A percentile compares a stretch with the other conserved stretches of the same genome.
Conservation (phyloP, 1,284 basidiomycete genomes). For the Puccinia hordei region DNA sequence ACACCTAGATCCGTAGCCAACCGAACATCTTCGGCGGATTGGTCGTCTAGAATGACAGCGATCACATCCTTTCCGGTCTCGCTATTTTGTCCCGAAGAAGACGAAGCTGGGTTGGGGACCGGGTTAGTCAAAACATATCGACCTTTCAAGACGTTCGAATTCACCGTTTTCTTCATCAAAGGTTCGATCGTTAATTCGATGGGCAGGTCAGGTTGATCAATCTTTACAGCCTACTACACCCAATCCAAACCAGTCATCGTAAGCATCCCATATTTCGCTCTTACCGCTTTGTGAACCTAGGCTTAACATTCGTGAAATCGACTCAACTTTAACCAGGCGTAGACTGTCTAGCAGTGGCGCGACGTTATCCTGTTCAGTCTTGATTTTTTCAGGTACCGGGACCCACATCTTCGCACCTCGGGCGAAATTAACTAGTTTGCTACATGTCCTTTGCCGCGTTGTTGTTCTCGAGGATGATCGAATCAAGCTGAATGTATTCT, state of each 20-base stretch:
- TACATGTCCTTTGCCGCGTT: too few relatives aligned
- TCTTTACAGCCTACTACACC: constrained; percentile 25
- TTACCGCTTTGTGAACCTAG: not conserved
- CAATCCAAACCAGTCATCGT: constrained; percentile 1
- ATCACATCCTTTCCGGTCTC: constrained; percentile 72
- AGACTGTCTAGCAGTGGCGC: constrained; percentile 38
- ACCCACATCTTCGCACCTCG: constrained; percentile 50
- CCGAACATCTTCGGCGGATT: constrained; percentile 65
- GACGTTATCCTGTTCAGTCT: constrained; percentile 20
- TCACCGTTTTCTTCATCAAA: constrained; percentile 70
- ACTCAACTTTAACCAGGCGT: constrained; percentile 43
- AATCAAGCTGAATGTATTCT: too few relatives aligned
- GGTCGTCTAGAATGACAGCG: constrained; percentile 77
- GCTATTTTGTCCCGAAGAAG: constrained; percentile 41
- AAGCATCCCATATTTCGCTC: not conserved
- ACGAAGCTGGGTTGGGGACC: constrained; percentile 63
- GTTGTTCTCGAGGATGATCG: too few relatives aligned
- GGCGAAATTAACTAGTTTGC: too few relatives aligned
- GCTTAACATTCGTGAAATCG: not conserved
- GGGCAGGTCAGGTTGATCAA: constrained; percentile 19
- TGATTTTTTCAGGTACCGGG: constrained; percentile 22
- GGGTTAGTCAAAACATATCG: constrained; percentile 72
- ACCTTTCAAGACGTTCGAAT: constrained; percentile 73
- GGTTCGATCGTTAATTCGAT: constrained; percentile 70
- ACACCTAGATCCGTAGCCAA: constrained; percentile 60